Base-by-base conservation (phyloP, 805 yeast genomes). In the Ogataea wickerhamii region DNA sequence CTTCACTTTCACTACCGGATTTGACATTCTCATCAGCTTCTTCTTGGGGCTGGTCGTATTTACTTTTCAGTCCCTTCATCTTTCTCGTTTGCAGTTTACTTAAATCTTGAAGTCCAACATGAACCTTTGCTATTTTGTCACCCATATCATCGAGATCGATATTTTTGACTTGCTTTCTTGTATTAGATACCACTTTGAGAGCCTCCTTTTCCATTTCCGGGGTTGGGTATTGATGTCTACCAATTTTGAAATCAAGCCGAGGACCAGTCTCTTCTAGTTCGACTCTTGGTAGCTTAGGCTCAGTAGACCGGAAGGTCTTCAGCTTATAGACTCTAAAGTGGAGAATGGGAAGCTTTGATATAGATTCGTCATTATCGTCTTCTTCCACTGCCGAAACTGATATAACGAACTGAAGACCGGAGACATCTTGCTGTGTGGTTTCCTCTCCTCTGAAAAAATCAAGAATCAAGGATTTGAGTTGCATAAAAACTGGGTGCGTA, bases 191-290 rank as follows among this genome's bases (percentile, higher is more conserved):
- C 58, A 71, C 76, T 68, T 74, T 76, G 68, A 73, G 55, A 11
- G 98, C 98, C 59, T 88, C 97, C 66, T 82, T 87, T 66, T 82
- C 93, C 68, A 87, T 71, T 55, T 91, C 98, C 28, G 95, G 82
- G 37, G 83, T 75, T 37, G 97, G 85, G 13, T 76, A 68, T 53
- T 81, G 82, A 51, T 82, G 76, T 68, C 98, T 78, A 34, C 98
- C 98, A 41, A 93, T 73, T 52, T 82, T 80, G 67, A 93, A 91
- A 61, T 91, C 97, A 43, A 93, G 73, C 55, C 98, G 76, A 44
- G 98, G 98, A 0, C 98, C 98, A 45, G 87, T 82, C 63, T 93
- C 98, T 39, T 84, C 93, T 29, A 93, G 70, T 67, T 93, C 98
- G 18, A 93, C 89, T 60, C 98, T 76, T 40, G 98, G 98, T 39